Percentiles rank a stretch among this genome's conserved stretches.
These are phyloP conservation scores for Penicillium odoratum DNA, from an alignment of 495 filamentous ascomycete species.

Conservation along the genomic window DNA sequence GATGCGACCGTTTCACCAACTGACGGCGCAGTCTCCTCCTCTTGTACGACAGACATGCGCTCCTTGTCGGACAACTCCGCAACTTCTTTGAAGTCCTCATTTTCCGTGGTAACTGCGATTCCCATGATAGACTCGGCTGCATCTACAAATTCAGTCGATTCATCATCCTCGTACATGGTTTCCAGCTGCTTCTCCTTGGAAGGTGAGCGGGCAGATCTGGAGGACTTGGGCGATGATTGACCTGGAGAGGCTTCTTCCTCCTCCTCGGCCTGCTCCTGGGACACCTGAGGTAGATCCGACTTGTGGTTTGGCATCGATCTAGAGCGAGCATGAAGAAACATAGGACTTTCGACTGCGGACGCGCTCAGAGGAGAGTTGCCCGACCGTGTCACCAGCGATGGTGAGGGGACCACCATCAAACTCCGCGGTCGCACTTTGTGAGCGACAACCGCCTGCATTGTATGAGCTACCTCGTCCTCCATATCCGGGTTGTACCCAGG, in stretches of 20 bases:
- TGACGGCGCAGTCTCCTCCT: constrained; percentile 20
- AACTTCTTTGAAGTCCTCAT: constrained; percentile 11
- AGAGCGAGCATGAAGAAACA: constrained; percentile 49
- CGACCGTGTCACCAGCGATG: constrained; percentile 33
- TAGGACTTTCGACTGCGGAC: constrained; percentile 21
- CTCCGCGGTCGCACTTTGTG: constrained; percentile 63
- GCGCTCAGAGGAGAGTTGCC: constrained; percentile 38
- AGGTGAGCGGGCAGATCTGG: constrained; percentile 4
- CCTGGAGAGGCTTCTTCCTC: constrained; percentile 3
- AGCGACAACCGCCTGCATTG: constrained; percentile 46
- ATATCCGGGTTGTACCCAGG: constrained; percentile 59
- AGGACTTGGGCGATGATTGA: constrained; percentile 27
- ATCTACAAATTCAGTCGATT: constrained; percentile 32
- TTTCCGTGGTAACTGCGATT: constrained; percentile 24
- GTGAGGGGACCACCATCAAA: constrained; percentile 52
- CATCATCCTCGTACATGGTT: constrained; percentile 48
- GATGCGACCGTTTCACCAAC: constrained; percentile 26
- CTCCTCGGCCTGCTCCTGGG: constrained; percentile 18
- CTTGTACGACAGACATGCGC: constrained; percentile 27
- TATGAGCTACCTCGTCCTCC: constrained; percentile 58
- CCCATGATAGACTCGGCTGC: constrained; percentile 25
- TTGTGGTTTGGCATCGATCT: constrained; percentile 50
- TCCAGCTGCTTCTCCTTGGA: constrained; percentile 41
- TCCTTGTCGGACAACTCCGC: constrained; percentile 17
- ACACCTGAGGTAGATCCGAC: constrained; percentile 18